A percentile compares a stretch with the other conserved stretches of the same genome.
phyloP scores from a whole-genome alignment of 306 rosid genomes.

The Gillenia trifoliata region DNA sequence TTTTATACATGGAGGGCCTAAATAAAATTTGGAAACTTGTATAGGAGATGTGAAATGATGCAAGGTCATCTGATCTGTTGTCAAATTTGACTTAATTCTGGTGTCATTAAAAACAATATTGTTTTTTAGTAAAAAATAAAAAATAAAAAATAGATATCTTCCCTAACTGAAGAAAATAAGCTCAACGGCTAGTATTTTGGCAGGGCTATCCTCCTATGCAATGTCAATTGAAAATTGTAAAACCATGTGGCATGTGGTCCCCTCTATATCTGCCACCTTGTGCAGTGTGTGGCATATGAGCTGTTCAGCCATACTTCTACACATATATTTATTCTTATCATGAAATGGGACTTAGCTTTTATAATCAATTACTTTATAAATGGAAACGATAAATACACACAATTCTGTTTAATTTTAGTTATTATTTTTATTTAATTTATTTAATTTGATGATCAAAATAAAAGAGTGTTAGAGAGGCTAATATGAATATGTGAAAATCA shows the following conservation, averaged over 20 bases:
- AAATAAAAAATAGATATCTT: neutral
- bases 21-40: neutral
- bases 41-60: neutral
- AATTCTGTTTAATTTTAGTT: no score
- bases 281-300: neutral
- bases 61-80: neutral
- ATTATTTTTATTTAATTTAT: no score
- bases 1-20: no score
- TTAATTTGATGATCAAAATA: no score
- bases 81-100: no score
- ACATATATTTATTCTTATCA: neutral
- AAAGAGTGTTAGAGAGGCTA: no score
- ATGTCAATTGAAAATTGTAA: neutral
- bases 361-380: no score
- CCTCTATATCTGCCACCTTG: neutral
- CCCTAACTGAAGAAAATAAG: neutral
- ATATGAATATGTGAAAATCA: no score
- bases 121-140: neutral
- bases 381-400: no score
- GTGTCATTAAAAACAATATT: no score
- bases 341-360: neutral
- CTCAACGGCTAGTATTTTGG: neutral
- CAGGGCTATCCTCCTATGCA: neutral
- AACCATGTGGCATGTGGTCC: constrained; percentile 5
- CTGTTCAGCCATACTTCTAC: neutral